Base-by-base conservation (phyloP, 2,329 filamentous ascomycete species). In the Trichoderma endophyticum region DNA sequence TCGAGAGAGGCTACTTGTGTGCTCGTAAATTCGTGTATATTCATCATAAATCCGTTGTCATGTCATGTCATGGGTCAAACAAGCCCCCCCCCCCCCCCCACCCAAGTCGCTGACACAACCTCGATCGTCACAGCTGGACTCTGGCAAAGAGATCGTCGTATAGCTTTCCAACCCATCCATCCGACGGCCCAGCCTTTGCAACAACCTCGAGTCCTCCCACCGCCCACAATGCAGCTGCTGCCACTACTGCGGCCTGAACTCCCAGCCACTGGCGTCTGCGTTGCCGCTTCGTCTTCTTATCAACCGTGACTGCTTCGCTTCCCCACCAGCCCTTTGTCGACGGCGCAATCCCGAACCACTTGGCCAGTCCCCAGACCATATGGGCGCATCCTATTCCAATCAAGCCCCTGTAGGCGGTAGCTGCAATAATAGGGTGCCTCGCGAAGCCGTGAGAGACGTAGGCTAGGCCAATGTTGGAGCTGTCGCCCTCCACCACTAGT, bases 371-470 rank as follows among this genome's bases (percentile, higher is more conserved):
- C 89, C 94, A 97, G 8, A 93, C 88, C 80, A 95, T 90, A 83
- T 98, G 95, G 73, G 90, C 93, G 28, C 88, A 90, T 0, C 90
- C 92, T 0, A 91, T 82, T 18, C 83, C 84, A 7, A 97, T 84
- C 63, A 98, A 84, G 2, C 90, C 86, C 1, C 84, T 77, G 80
- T 97, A 97, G 1, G 92, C 91, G 1, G 86, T 76, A 79, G 90
- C 92, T n/a, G 92, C 89, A 9, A 91, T 80, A 2, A 86, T 75
- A 0, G 91, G 90, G 77, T 93, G 91, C 15, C 89, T 87, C 34
- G 92, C 90, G 78, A 98, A 96, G 3, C 93, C 93, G 81, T 98
- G 95, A 14, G 91, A 89, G 8, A 98, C 91, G 80, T 93, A 98
- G 14, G 89, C 91, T 14, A 98, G 84, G 0, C 93, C 93, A 54